phyloP scores from a whole-genome alignment of 805 yeast species.

The Candida qinlingensis region DNA sequence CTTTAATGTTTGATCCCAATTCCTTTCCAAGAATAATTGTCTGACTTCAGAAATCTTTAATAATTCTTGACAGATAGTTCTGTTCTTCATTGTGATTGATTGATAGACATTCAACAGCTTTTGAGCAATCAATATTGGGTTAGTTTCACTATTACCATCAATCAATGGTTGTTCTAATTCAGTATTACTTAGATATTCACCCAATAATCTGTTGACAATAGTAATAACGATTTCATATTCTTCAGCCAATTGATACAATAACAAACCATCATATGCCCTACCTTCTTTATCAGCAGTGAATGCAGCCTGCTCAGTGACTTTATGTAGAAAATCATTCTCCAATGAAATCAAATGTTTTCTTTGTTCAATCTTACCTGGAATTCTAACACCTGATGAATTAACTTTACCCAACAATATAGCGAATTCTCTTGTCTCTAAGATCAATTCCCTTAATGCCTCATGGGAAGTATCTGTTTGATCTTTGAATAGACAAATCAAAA shows the following conservation, averaged over 20 bases:
- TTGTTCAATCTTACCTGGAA: constrained; percentile 79
- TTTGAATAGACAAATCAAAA: constrained; percentile 55
- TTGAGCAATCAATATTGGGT: constrained; percentile 34
- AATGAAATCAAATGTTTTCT: constrained; percentile 63
- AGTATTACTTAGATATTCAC: constrained; percentile 68
- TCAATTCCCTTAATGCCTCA: constrained; percentile 77
- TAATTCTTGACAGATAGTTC: constrained; percentile 60
- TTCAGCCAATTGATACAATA: constrained; percentile 82
- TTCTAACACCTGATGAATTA: constrained; percentile 66
- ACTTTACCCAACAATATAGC: constrained; percentile 79
- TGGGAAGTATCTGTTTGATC: constrained; percentile 55
- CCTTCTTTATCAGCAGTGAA: constrained; percentile 88
- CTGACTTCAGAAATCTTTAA: constrained; percentile 66
- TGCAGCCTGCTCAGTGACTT: constrained; percentile 82
- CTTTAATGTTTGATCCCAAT: constrained; percentile 55
- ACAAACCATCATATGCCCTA: constrained; percentile 74
- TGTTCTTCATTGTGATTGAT: constrained; percentile 52
- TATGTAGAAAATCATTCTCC: constrained; percentile 54
- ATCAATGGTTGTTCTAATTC: constrained; percentile 54
- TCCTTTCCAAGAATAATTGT: constrained; percentile 45
- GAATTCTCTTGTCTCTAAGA: constrained; percentile 83
- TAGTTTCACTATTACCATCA: constrained; percentile 39
- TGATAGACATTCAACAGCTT: constrained; percentile 43
- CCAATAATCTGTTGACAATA: constrained; percentile 68
- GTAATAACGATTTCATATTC: constrained; percentile 78